Conservation (phyloP, 2,329 filamentous ascomycete genomes). For the Simplicillium aogashimaense region DNA sequence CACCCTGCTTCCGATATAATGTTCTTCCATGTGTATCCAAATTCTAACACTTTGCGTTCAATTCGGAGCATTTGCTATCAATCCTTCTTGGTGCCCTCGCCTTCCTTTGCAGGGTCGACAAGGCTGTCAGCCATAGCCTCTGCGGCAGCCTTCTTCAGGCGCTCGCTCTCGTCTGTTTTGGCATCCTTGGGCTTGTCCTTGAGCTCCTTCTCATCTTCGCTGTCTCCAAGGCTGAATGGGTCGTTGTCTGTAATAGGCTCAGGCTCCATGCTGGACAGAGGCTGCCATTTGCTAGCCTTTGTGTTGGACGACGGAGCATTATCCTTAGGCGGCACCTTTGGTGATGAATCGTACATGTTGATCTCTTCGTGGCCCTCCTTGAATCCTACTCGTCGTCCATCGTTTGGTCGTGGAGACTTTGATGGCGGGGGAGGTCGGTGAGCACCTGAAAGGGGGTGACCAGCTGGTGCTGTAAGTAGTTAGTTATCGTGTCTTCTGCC, state of each 20-base stretch:
- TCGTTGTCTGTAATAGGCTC: conserved; percentile 83
- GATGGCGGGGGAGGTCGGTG: conserved; percentile 59
- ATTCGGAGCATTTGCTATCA: background rate
- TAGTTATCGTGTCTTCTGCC: conserved; percentile 5
- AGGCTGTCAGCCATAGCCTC: conserved; percentile 50
- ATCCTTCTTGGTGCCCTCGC: conserved; percentile 22
- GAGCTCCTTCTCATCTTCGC: conserved; percentile 80
- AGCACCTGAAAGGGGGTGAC: conserved; percentile 59
- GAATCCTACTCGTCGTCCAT: conserved; percentile 46
- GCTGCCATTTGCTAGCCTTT: conserved; percentile 94
- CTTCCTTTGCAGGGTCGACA: conserved; percentile 28
- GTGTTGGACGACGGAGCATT: conserved; percentile 31
- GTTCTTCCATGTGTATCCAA: background rate
- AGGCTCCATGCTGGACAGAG: conserved; percentile 71
- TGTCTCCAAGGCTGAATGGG: conserved; percentile 92
- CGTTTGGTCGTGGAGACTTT: conserved; percentile 36
- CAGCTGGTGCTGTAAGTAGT: conserved; percentile 22
- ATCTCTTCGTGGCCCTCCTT: conserved; percentile 68
- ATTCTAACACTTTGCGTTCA: background rate
- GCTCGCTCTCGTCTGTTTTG: conserved; percentile 49
- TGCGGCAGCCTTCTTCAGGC: conserved; percentile 54
- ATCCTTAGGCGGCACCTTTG: conserved; percentile 44
- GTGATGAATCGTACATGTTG: conserved; percentile 58
- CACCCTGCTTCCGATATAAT: too few relatives aligned
- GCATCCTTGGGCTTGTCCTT: conserved; percentile 35